phyloP scores from a whole-genome alignment of 495 filamentous ascomycete species.

The Aspergillus leporis region DNA sequence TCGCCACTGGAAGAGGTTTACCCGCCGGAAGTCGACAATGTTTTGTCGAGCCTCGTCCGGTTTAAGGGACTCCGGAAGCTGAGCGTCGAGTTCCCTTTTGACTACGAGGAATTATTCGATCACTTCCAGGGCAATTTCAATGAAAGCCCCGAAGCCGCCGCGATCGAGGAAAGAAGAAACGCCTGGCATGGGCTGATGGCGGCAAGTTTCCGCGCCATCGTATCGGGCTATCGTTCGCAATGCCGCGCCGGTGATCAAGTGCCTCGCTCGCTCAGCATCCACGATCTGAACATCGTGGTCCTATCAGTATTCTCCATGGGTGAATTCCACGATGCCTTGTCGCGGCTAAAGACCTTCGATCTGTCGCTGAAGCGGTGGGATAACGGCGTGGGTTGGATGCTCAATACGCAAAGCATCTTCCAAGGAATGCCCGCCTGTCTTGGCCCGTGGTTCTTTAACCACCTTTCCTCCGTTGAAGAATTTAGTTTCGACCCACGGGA shows the following conservation, averaged over 20 bases:
- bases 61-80: neutral
- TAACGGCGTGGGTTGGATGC: constrained; percentile 4
- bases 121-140: neutral
- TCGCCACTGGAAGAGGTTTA: constrained; percentile 3
- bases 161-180: constrained; percentile 2
- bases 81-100: constrained; percentile 1
- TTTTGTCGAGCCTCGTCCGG: neutral
- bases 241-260: neutral
- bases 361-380: neutral
- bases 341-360: neutral
- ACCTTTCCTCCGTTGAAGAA: constrained; percentile 3
- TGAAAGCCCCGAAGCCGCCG: neutral
- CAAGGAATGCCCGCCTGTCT: neutral
- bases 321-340: constrained; percentile 1
- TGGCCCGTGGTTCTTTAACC: constrained; percentile 5
- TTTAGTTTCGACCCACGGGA: constrained; percentile 2
- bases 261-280: constrained; percentile 1
- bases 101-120: neutral
- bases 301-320: neutral
- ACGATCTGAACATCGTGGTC: neutral
- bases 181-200: constrained; percentile 7
- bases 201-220: constrained; percentile 7
- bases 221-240: neutral
- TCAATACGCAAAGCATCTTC: neutral
- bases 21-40: constrained; percentile 2